Conservation (phyloP, 345 rosid species). For the Raphanus sativus region DNA sequence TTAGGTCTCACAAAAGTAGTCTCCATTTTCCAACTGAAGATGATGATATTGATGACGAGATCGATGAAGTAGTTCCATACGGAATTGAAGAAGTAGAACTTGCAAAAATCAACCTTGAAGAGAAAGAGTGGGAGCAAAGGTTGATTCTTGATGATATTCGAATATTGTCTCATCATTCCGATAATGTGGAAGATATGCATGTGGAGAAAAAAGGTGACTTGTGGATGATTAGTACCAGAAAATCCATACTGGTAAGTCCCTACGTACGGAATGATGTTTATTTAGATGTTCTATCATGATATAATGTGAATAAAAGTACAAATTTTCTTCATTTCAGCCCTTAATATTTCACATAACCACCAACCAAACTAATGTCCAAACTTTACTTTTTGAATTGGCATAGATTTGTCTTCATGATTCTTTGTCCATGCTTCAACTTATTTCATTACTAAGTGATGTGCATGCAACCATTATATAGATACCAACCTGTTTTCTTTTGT, state of each 20-base stretch:
- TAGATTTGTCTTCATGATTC: background rate
- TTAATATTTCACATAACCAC: background rate
- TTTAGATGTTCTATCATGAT: background rate
- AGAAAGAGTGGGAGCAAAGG: slow-evolving; percentile 67
- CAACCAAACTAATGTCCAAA: background rate
- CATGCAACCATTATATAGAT: slow-evolving; percentile 9
- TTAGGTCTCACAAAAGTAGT: slow-evolving; percentile 89
- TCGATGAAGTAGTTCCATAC: slow-evolving; percentile 92
- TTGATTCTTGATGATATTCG: slow-evolving; percentile 76
- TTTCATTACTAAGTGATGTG: background rate
- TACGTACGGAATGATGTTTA: slow-evolving; percentile 15
- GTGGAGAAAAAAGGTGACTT: slow-evolving; percentile 40
- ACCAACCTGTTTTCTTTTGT: background rate
- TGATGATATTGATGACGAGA: slow-evolving; percentile 93
- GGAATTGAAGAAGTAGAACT: slow-evolving; percentile 97
- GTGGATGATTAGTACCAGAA: slow-evolving; percentile 51
- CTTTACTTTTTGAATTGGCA: background rate
- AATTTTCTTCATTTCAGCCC: background rate
- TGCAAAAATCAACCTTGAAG: slow-evolving; percentile 83
- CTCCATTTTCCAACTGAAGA: slow-evolving; percentile 83
- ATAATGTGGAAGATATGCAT: slow-evolving; percentile 51
- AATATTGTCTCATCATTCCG: slow-evolving; percentile 58
- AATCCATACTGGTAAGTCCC: slow-evolving; percentile 46
- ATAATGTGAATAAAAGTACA: background rate
- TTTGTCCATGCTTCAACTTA: background rate